Conservation (phyloP, 2,329 filamentous ascomycete species). For the Aaosphaeria pasadenensis region DNA sequence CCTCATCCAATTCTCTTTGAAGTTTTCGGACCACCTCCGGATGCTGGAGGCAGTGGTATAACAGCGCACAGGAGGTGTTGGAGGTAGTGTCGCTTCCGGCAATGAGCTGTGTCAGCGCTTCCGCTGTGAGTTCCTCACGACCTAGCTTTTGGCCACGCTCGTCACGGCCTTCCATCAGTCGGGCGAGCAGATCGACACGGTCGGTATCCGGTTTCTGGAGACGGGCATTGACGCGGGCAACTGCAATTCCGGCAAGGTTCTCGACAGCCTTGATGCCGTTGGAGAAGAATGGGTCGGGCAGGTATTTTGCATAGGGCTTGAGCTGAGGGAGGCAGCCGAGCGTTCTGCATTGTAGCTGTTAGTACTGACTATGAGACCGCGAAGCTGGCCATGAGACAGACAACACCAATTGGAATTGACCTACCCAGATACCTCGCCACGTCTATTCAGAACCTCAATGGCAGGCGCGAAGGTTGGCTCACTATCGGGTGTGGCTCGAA, state of each 20-base stretch:
- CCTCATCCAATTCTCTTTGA: constrained; percentile 69
- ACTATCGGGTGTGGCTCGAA: constrained; percentile 59
- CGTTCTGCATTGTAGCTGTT: constrained; percentile 36
- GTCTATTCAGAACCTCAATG: constrained; percentile 82
- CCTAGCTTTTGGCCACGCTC: constrained; percentile 73
- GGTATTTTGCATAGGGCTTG: constrained; percentile 75
- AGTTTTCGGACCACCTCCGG: constrained; percentile 70
- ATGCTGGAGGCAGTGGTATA: constrained; percentile 71
- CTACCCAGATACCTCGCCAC: constrained; percentile 76
- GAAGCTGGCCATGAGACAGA: neutral
- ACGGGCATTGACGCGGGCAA: constrained; percentile 73
- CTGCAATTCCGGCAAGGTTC: constrained; percentile 82
- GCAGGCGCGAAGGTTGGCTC: constrained; percentile 70
- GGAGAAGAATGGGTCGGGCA: constrained; percentile 80
- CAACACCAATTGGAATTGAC: constrained; percentile 6
- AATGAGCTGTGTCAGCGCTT: constrained; percentile 85
- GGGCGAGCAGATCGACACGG: constrained; percentile 76
- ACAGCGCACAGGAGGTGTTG: constrained; percentile 77
- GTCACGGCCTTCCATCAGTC: constrained; percentile 83
- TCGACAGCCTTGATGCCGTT: constrained; percentile 71
- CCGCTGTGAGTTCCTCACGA: constrained; percentile 77
- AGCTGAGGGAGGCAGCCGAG: constrained; percentile 71
- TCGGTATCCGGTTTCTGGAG: constrained; percentile 58
- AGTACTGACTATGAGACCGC: constrained; percentile 17
- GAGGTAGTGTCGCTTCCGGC: constrained; percentile 75